Conservation (phyloP, 2,329 filamentous ascomycete genomes). For the Paraphaeosphaeria minitans region DNA sequence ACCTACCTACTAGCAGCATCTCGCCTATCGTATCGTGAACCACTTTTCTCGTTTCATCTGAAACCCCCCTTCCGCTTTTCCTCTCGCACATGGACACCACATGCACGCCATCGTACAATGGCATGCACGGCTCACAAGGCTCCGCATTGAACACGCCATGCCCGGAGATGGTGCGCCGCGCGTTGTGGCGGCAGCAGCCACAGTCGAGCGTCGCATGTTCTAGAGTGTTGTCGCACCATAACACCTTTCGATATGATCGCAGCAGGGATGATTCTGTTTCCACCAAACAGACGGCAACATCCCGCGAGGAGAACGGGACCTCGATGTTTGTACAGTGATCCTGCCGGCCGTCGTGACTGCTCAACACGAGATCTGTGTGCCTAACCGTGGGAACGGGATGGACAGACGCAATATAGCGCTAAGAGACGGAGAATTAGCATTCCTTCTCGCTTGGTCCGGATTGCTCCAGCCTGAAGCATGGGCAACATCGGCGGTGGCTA, state of each 20-base stretch:
- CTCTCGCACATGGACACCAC: not conserved
- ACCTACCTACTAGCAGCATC: not conserved
- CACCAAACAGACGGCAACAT: constrained; percentile 6
- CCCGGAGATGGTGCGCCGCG: not conserved
- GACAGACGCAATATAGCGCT: not conserved
- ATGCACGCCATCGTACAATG: not conserved
- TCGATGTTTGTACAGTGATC: not conserved
- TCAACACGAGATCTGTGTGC: not conserved
- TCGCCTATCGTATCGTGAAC: not conserved
- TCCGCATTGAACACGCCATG: not conserved
- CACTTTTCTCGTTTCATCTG: not conserved
- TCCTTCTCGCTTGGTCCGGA: not conserved
- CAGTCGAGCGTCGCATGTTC: not conserved
- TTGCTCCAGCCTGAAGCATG: not conserved
- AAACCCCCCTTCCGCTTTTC: not conserved
- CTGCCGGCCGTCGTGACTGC: not conserved
- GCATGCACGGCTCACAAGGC: not conserved
- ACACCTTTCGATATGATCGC: constrained; percentile 7
- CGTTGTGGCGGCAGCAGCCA: not conserved
- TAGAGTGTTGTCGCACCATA: constrained; percentile 12
- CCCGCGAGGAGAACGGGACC: not conserved
- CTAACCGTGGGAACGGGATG: not conserved
- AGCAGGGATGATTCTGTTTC: constrained; percentile 11
- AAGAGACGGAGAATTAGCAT: constrained; percentile 4
- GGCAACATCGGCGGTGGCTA: not conserved